Percentiles rank a stretch among this genome's conserved stretches.
These are phyloP conservation scores for Metarhizium anisopliae DNA, from an alignment of 2,329 filamentous ascomycete species.

Conservation along the genomic window DNA sequence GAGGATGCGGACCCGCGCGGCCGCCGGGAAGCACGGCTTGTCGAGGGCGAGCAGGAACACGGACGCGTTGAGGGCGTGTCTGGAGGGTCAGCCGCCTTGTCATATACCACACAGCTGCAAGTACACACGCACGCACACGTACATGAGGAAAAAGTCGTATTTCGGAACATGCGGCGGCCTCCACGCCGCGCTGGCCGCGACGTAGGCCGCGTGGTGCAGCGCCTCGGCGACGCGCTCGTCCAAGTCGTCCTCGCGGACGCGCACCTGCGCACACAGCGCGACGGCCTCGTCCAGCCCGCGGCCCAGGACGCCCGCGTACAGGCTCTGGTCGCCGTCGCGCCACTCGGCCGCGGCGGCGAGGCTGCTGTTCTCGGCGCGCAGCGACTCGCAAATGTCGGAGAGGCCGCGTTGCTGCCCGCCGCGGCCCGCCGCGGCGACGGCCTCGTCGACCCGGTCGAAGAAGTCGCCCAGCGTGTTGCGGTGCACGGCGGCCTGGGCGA, in stretches of 20 bases:
- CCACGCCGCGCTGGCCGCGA: slow-evolving; percentile 48
- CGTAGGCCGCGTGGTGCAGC: slow-evolving; percentile 52
- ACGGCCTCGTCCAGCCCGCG: slow-evolving; percentile 57
- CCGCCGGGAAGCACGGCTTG: slow-evolving; percentile 49
- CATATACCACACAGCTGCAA: no score
- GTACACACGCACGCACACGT: slow-evolving; percentile 13
- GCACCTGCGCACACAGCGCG: slow-evolving; percentile 48
- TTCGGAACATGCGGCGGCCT: slow-evolving; percentile 56
- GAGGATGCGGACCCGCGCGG: slow-evolving; percentile 59
- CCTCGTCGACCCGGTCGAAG: slow-evolving; percentile 44
- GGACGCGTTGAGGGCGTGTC: slow-evolving; percentile 64
- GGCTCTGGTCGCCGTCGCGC: slow-evolving; percentile 48
- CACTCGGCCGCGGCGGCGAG: slow-evolving; percentile 39
- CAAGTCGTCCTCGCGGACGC: slow-evolving; percentile 46
- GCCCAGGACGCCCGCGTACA: slow-evolving; percentile 58
- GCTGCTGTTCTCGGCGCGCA: slow-evolving; percentile 41
- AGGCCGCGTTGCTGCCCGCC: slow-evolving; percentile 12
- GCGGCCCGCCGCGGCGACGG: slow-evolving; percentile 23
- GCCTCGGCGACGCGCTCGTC: slow-evolving; percentile 50
- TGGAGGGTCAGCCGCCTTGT: slow-evolving; percentile 24
- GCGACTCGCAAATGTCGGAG: slow-evolving; percentile 51
- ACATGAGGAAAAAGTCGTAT: slow-evolving; percentile 72
- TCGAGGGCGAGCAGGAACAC: slow-evolving; percentile 69
- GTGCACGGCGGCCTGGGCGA: slow-evolving; percentile 71
- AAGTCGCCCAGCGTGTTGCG: slow-evolving; percentile 43